phyloP scores from a whole-genome alignment of 805 yeast genomes.

The Teunomyces panamensis region DNA sequence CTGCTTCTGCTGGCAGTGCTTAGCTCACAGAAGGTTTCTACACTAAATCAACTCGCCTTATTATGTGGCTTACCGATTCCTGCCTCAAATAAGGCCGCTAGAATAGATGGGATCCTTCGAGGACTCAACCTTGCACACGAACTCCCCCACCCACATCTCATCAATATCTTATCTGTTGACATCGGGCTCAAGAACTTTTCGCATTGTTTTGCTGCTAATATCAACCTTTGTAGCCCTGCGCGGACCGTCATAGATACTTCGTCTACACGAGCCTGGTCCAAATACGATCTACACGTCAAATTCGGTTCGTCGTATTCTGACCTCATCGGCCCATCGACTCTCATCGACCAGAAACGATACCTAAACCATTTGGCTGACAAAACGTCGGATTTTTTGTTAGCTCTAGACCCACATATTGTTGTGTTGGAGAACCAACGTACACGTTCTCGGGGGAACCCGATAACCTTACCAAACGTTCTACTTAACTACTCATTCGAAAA shows the following conservation, averaged over 20 bases:
- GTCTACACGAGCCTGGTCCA: slow-evolving; percentile 19
- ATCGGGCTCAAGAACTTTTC: slow-evolving; percentile 43
- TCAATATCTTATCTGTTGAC: slow-evolving; percentile 29
- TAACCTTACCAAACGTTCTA: slow-evolving; percentile 38
- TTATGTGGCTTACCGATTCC: slow-evolving; percentile 22
- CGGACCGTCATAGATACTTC: slow-evolving; percentile 1
- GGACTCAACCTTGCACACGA: slow-evolving; percentile 8
- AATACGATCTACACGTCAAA: slow-evolving; percentile 21
- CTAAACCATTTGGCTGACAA: slow-evolving; percentile 18
- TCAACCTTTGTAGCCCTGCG: neutral
- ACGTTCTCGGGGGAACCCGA: slow-evolving; percentile 28
- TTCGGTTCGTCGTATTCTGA: slow-evolving; percentile 15
- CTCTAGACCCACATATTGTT: slow-evolving; percentile 22
- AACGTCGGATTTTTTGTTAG: slow-evolving; percentile 20
- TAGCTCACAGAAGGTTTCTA: slow-evolving; percentile 6
- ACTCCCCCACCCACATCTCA: slow-evolving; percentile 6
- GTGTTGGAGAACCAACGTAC: slow-evolving; percentile 42
- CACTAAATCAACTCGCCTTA: slow-evolving; percentile 14
- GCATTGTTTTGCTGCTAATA: slow-evolving; percentile 22
- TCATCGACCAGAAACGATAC: slow-evolving; percentile 27
- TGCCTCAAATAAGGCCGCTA: slow-evolving; percentile 15
- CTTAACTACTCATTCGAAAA: slow-evolving; percentile 38
- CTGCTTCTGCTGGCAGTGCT: neutral
- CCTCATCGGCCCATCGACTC: slow-evolving; percentile 8
- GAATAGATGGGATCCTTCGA: slow-evolving; percentile 7